Evolutionary conservation across 352 stramenopile species (phyloP), one percentile per base, ranked within the genome.

Genomic region (Phytophthora hybrid): DNA sequence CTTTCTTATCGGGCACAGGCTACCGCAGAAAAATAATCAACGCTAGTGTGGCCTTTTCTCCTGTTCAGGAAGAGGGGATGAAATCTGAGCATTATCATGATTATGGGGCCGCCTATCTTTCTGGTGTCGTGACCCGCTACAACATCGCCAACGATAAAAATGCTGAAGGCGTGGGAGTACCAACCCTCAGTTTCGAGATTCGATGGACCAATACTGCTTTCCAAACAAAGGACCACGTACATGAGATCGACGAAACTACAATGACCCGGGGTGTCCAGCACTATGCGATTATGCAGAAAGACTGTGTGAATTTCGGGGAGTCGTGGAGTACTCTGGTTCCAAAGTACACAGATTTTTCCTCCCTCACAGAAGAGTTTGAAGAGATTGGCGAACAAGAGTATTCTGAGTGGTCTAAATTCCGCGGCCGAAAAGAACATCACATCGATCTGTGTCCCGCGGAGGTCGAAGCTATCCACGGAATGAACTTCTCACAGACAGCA

Each of bases 271-370:
- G 54, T n/a, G 32, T 60, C 8, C 23, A 13, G n/a, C 54, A 60
- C 3, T 60, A 53, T 37, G 34, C 39, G 29, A 49, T 3, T 47
- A 53, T 37, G 34, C 29, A 63, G 21, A 63, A 63, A 49, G 19
- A 63, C 39, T 19, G 57, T 18, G 18, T 63, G 23, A 18, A 63
- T 4, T 63, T 63, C 3, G 57, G 57, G 6, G 57, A 63, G 14
- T 63, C 57, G 13, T 63, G 34, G 57, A 39, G 37, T 61, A 9
- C n/a, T 54, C 39, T 63, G 57, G 21, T 63, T 16, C 57, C 19
- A 4, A 63, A 53, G 51, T 63, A 41, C 21, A 39, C 57, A 0
- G 19, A 54, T 53, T 32, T 63, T 41, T 37, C 57, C 10, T 7
- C 57, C 10, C 39, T 63, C 11, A 63, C 6, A 31, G 23, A 26